phyloP scores from a whole-genome alignment of 164 flowering plant genomes.

The Sedum album region DNA sequence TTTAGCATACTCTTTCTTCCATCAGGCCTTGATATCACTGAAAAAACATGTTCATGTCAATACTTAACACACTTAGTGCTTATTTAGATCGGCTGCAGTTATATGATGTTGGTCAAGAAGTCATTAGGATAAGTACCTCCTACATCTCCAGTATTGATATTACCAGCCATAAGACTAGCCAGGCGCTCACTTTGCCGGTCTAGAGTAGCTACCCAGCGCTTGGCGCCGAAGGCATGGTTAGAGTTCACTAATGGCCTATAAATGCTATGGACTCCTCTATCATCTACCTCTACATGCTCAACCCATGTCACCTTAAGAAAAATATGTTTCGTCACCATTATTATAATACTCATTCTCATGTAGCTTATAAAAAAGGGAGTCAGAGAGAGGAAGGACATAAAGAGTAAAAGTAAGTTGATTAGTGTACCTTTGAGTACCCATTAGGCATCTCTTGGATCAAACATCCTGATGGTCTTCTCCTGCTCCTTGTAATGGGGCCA shows the following conservation, averaged over 20 bases:
- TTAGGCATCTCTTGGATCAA: conserved; percentile 5
- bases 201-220: conserved; percentile 31
- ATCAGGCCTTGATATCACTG: conserved; percentile 11
- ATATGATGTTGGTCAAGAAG: background rate
- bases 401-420: background rate
- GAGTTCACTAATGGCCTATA: conserved; percentile 18
- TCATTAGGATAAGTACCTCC: background rate
- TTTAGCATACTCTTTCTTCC: conserved; percentile 27
- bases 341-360: background rate
- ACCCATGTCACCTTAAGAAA: conserved; percentile 37
- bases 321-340: background rate
- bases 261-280: conserved; percentile 11
- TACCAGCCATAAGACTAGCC: conserved; percentile 6
- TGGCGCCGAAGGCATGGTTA: conserved; percentile 37
- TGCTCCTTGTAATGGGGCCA: conserved; percentile 12
- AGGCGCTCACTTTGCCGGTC: conserved; percentile 22
- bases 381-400: background rate
- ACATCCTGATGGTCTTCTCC: background rate
- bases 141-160: background rate
- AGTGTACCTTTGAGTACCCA: conserved; percentile 10
- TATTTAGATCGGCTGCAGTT: background rate
- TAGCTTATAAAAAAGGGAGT: no score
- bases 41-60: background rate
- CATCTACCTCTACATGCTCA: conserved; percentile 30
- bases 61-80: background rate